Evolutionary conservation across 306 rosid species (phyloP), one percentile per base, ranked within the genome.

Genomic region (Quercus mongolica): DNA sequence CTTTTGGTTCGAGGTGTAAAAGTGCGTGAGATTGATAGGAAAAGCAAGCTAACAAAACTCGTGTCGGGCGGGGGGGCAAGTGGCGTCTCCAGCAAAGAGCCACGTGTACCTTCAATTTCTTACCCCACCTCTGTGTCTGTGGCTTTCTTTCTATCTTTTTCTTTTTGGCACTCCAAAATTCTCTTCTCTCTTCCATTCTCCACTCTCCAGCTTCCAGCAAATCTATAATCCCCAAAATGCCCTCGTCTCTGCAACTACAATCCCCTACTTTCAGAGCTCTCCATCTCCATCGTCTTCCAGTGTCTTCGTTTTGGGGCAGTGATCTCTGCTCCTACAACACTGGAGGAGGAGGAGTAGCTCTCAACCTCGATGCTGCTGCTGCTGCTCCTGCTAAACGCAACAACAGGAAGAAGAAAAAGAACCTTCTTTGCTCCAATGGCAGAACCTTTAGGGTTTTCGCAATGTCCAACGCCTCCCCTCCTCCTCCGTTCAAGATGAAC

Each of bases 401-500:
- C 46, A 38, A 7, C 44, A 38, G 10, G 10, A 38, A 33, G 57
- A 26, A 23, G 68, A 69, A 78, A 4, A 3, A 46, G 54, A 49
- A 49, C 54, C 54, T 49, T 49, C 74, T 84, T 49, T 85, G 86
- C n/a, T 71, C 67, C 80, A 64, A 74, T 81, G 79, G 76, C 4
- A 80, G 88, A 74, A 21, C 59, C 5, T 21, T 83, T 64, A 84
- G 86, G 81, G 83, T 92, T 86, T 71, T 79, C 28, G 90, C 92
- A 25, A 83, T 81, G 92, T 78, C 95, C 12, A 75, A 6, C 18
- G 25, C 56, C 4, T 26, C 54, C 54, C 4, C 68, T 26, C 65
- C 88, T 13, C 71, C 89, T 1, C 11, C 87, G 3, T 85, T 86
- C 78, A 92, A 85, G 89, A 92, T 92, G 91, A 94, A 92, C 76